Percentiles rank a stretch among this genome's conserved stretches.
Evolutionary conservation across 2,329 filamentous ascomycete genomes (phyloP).

Genomic region (Aspergillus jensenii): DNA sequence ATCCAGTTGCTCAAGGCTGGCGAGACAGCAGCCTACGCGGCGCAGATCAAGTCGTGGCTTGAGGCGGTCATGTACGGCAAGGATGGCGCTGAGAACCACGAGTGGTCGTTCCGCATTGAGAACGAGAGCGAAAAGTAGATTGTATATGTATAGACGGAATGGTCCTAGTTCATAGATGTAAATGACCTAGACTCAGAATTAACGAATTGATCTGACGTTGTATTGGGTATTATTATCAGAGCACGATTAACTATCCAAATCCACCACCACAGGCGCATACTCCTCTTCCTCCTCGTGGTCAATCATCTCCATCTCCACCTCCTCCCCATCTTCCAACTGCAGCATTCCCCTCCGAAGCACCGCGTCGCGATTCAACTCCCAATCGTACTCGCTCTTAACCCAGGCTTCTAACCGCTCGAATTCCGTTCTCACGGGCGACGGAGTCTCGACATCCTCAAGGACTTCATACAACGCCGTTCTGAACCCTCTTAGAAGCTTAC

Average conservation of each 20-base stretch:
- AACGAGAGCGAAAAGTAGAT: constrained; percentile 50
- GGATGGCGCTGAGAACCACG: constrained; percentile 64
- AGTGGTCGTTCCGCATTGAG: constrained; percentile 68
- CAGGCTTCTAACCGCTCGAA: constrained; percentile 57
- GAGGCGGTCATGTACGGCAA: constrained; percentile 74
- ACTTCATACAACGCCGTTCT: constrained; percentile 52
- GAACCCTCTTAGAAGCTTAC: constrained; percentile 54
- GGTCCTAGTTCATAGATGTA: too few relatives aligned
- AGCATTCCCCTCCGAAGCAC: constrained; percentile 59
- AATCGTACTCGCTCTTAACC: constrained; percentile 56
- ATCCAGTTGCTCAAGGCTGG: constrained; percentile 51
- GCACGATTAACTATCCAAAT: constrained; percentile 32
- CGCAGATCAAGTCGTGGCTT: constrained; percentile 64
- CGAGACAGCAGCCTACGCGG: constrained; percentile 32
- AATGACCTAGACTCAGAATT: too few relatives aligned
- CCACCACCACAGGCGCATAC: constrained; percentile 62
- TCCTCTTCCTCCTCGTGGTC: constrained; percentile 62
- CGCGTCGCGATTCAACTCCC: constrained; percentile 55
- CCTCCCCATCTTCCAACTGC: constrained; percentile 63
- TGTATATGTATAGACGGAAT: not conserved
- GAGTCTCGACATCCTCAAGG: constrained; percentile 26
- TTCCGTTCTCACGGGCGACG: constrained; percentile 49
- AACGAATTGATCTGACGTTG: too few relatives aligned
- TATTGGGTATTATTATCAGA: not conserved
- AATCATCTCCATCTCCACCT: constrained; percentile 58